Evolutionary conservation across 352 stramenopile genomes (phyloP).

Genomic region (Phytophthora palmivora): DNA sequence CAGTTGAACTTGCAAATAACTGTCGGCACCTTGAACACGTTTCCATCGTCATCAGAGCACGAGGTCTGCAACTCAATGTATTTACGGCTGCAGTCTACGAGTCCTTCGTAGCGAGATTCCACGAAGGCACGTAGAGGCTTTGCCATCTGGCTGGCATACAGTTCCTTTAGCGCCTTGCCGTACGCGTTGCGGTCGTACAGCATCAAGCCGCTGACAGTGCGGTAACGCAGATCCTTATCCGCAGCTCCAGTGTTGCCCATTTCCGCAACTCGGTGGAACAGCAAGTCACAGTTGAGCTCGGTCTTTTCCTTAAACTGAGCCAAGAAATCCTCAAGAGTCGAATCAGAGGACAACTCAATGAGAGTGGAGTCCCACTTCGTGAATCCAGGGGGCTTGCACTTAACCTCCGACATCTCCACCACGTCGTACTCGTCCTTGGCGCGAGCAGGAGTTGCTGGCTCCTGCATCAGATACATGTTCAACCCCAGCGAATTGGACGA

Average conservation of each 20-base stretch:
- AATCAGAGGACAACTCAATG: constrained; percentile 69
- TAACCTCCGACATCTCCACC: constrained; percentile 88
- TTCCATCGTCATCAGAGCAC: constrained; percentile 84
- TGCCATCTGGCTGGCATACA: constrained; percentile 71
- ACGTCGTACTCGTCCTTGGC: constrained; percentile 93
- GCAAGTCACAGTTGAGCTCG: constrained; percentile 80
- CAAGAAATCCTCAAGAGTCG: constrained; percentile 77
- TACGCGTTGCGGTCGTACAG: constrained; percentile 88
- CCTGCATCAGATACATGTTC: constrained; percentile 94
- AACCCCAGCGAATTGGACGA: constrained; percentile 92
- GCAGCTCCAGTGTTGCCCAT: constrained; percentile 60
- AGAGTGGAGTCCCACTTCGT: constrained; percentile 94
- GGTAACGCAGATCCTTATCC: constrained; percentile 74
- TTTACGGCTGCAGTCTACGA: constrained; percentile 84
- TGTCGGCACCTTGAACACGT: constrained; percentile 86
- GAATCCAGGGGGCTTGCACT: constrained; percentile 88
- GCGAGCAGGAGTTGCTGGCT: constrained; percentile 83
- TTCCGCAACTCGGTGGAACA: constrained; percentile 83
- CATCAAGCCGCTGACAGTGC: constrained; percentile 81
- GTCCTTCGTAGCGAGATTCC: constrained; percentile 79
- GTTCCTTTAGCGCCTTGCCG: constrained; percentile 70
- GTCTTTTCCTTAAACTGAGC: constrained; percentile 71
- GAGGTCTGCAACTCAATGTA: constrained; percentile 87
- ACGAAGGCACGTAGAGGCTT: constrained; percentile 70
- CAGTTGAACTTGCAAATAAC: constrained; percentile 88